These are phyloP conservation scores for Dactylellina cionopaga DNA, from an alignment of 2,329 filamentous ascomycete species.

Conservation along the genomic window DNA sequence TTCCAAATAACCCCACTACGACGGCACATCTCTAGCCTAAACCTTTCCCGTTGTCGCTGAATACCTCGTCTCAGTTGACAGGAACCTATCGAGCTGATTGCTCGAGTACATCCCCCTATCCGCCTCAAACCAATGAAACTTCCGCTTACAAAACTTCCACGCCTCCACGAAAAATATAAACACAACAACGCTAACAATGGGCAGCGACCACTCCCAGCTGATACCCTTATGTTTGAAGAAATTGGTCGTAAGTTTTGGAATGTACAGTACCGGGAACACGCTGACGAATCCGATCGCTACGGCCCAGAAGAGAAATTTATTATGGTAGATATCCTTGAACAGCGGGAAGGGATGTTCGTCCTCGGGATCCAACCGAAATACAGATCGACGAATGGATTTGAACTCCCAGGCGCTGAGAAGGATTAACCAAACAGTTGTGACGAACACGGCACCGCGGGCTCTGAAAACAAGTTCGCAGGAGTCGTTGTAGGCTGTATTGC, in stretches of 20 bases:
- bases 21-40: conserved; percentile 9
- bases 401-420: conserved; percentile 79
- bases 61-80: conserved; percentile 46
- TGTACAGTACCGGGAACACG: conserved; percentile 73
- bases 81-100: conserved; percentile 49
- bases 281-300: conserved; percentile 70
- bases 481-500: conserved; percentile 69
- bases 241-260: conserved; percentile 72
- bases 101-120: conserved; percentile 44
- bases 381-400: conserved; percentile 72
- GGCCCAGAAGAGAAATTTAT: conserved; percentile 74
- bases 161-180: conserved; percentile 73
- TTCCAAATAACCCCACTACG: too few relatives aligned
- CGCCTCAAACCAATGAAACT: conserved; percentile 47
- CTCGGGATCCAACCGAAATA: conserved; percentile 77
- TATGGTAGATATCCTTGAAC: conserved; percentile 75
- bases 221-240: conserved; percentile 78
- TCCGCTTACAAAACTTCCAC: conserved; percentile 76
- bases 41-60: conserved; percentile 34
- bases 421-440: conserved; percentile 78
- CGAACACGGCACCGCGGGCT: conserved; percentile 77
- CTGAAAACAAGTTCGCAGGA: conserved; percentile 74
- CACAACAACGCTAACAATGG: conserved; percentile 68
- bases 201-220: conserved; percentile 77
- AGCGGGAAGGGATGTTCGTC: conserved; percentile 71